Evolutionary conservation across 768 basidiomycete genomes (phyloP).

Genomic region (Tubosaeta brunneosetosa): DNA sequence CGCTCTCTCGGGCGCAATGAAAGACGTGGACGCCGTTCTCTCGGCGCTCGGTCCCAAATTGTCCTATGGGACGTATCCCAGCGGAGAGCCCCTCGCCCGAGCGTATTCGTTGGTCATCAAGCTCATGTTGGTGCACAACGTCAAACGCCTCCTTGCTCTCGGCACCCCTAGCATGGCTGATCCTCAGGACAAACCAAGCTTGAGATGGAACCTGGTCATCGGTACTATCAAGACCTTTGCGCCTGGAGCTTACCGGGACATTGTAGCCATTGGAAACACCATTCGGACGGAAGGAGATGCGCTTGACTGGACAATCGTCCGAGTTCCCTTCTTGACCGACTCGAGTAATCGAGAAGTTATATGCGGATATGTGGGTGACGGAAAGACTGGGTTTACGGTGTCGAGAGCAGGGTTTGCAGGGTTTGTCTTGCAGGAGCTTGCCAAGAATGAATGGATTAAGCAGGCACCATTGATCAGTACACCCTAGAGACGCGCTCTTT

Average conservation of each 20-base stretch:
- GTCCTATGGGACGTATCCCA: constrained; percentile 39
- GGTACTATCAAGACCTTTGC: constrained; percentile 37
- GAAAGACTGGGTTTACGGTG: constrained; percentile 44
- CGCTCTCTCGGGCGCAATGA: constrained; percentile 46
- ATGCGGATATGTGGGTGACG: constrained; percentile 68
- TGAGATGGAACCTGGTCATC: constrained; percentile 37
- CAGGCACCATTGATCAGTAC: constrained; percentile 32
- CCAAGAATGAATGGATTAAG: constrained; percentile 55
- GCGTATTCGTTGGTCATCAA: constrained; percentile 55
- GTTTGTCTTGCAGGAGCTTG: constrained; percentile 56
- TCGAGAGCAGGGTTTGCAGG: constrained; percentile 55
- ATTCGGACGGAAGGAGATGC: constrained; percentile 46
- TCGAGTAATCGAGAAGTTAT: constrained; percentile 41
- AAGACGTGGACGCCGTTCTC: constrained; percentile 57
- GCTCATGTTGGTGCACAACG: constrained; percentile 46
- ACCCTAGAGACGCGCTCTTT: neutral
- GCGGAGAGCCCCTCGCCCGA: constrained; percentile 54
- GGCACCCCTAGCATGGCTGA: constrained; percentile 66
- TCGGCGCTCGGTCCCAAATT: constrained; percentile 57
- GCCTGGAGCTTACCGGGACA: constrained; percentile 58
- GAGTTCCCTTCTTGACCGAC: constrained; percentile 61
- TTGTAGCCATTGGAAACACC: constrained; percentile 58
- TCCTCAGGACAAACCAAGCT: constrained; percentile 51
- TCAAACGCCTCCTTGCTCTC: constrained; percentile 60
- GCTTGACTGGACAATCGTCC: constrained; percentile 64